phyloP scores from a whole-genome alignment of 495 filamentous ascomycete species.

The Neurospora discreta region DNA sequence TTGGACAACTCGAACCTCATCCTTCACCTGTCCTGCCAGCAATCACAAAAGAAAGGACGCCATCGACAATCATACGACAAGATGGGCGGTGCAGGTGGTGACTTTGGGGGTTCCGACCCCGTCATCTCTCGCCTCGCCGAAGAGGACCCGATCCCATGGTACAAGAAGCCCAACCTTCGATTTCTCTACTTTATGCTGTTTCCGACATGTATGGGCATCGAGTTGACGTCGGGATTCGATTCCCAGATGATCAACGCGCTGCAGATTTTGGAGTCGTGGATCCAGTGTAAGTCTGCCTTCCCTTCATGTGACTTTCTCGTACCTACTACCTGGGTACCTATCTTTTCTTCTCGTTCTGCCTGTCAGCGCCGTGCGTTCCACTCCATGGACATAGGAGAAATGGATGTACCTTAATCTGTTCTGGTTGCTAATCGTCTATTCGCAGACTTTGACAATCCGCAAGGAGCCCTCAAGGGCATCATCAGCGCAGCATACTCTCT shows the following conservation, averaged over 20 bases:
- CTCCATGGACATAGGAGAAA: neutral
- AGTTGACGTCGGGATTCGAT: constrained; percentile 64
- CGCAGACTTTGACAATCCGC: constrained; percentile 26
- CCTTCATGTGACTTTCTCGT: neutral
- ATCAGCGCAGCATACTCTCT: constrained; percentile 40
- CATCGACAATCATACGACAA: neutral
- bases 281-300: constrained; percentile 29
- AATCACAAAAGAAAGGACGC: neutral
- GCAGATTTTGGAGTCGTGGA: constrained; percentile 48
- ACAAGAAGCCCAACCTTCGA: constrained; percentile 50
- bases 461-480: constrained; percentile 32
- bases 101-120: constrained; percentile 20
- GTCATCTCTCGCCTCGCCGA: constrained; percentile 36
- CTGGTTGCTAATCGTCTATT: neutral
- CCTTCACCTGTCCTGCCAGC: neutral
- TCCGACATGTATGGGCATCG: constrained; percentile 56
- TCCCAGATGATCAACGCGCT: constrained; percentile 61
- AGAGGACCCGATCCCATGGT: constrained; percentile 44
- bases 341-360: neutral
- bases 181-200: constrained; percentile 49
- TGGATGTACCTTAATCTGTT: neutral
- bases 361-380: neutral
- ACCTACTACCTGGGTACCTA: too few species aligned
- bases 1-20: neutral
- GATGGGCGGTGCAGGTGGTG: neutral